These are phyloP conservation scores for Alternaria conjuncta DNA, from an alignment of 2,329 filamentous ascomycete species.

Conservation along the genomic window DNA sequence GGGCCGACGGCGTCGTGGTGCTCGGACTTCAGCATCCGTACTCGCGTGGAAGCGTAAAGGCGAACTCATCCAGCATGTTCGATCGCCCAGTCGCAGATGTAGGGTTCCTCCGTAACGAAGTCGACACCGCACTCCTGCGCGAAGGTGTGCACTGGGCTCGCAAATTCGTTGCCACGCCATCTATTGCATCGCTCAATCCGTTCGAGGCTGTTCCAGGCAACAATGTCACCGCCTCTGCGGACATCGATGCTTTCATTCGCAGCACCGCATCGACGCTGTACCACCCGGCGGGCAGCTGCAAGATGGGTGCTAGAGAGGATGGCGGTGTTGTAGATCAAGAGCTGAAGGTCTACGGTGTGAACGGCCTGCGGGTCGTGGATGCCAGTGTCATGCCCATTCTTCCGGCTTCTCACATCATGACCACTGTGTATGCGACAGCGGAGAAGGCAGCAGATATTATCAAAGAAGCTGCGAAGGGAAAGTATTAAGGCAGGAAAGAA, in stretches of 20 bases:
- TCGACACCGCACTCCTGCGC: conserved; percentile 27
- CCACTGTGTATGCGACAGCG: conserved; percentile 26
- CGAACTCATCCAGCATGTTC: conserved; percentile 26
- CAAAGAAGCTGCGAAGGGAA: not conserved
- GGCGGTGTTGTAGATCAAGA: conserved; percentile 37
- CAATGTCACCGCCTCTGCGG: conserved; percentile 25
- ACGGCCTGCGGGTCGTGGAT: conserved; percentile 26
- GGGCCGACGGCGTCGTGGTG: conserved; percentile 22
- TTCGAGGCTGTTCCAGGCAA: conserved; percentile 27
- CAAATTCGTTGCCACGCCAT: conserved; percentile 12
- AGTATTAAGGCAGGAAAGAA: not conserved
- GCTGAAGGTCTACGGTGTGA: conserved; percentile 35
- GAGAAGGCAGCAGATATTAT: conserved; percentile 27
- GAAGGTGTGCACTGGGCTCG: conserved; percentile 31
- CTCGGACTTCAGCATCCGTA: conserved; percentile 32
- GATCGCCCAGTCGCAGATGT: conserved; percentile 31
- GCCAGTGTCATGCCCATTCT: conserved; percentile 27
- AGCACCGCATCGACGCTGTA: conserved; percentile 21
- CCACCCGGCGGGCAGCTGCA: conserved; percentile 35
- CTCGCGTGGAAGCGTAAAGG: conserved; percentile 34
- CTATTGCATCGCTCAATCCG: conserved; percentile 25
- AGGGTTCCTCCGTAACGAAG: conserved; percentile 31
- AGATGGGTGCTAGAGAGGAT: conserved; percentile 32
- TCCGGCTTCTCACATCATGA: conserved; percentile 27
- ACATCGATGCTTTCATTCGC: conserved; percentile 25